A percentile compares a stretch with the other conserved stretches of the same genome.
phyloP scores from a whole-genome alignment of 768 basidiomycete genomes.

The Russula vinacea region DNA sequence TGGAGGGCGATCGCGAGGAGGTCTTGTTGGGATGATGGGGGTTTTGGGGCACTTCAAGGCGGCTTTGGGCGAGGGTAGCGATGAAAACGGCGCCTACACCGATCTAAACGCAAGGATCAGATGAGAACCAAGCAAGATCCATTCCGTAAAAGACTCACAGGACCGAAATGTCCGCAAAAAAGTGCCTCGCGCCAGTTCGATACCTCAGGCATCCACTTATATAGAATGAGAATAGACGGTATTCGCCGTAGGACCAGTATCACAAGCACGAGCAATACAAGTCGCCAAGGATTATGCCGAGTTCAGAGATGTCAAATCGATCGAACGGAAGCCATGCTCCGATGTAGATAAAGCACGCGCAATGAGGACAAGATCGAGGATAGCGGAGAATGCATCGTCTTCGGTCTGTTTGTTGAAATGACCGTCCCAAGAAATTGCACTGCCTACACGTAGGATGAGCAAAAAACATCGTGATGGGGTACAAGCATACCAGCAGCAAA shows the following conservation, averaged over 20 bases:
- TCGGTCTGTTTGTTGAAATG: slow-evolving; percentile 78
- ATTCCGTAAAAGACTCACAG: slow-evolving; percentile 27
- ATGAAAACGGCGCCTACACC: slow-evolving; percentile 92
- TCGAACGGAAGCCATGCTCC: slow-evolving; percentile 84
- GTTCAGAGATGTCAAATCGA: slow-evolving; percentile 50
- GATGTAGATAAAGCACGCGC: no score
- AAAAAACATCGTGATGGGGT: background rate
- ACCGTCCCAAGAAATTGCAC: slow-evolving; percentile 89
- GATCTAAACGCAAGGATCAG: slow-evolving; percentile 51
- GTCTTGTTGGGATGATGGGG: slow-evolving; percentile 67
- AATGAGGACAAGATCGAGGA: slow-evolving; percentile 79
- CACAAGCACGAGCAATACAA: slow-evolving; percentile 61
- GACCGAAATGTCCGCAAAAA: slow-evolving; percentile 90
- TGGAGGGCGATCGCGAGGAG: slow-evolving; percentile 66
- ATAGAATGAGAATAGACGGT: slow-evolving; percentile 71
- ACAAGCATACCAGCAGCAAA: slow-evolving; percentile 66
- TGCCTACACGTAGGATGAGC: slow-evolving; percentile 48
- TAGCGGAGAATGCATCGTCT: slow-evolving; percentile 74
- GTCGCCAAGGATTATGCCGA: slow-evolving; percentile 68
- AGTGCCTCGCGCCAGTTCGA: slow-evolving; percentile 78
- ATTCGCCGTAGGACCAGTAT: slow-evolving; percentile 78
- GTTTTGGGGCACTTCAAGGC: slow-evolving; percentile 52
- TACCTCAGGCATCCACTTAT: slow-evolving; percentile 86
- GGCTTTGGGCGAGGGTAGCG: slow-evolving; percentile 63
- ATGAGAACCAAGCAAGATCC: background rate